Conservation (phyloP, 2,329 filamentous ascomycete genomes). For the Amauroascus verrucosus region DNA sequence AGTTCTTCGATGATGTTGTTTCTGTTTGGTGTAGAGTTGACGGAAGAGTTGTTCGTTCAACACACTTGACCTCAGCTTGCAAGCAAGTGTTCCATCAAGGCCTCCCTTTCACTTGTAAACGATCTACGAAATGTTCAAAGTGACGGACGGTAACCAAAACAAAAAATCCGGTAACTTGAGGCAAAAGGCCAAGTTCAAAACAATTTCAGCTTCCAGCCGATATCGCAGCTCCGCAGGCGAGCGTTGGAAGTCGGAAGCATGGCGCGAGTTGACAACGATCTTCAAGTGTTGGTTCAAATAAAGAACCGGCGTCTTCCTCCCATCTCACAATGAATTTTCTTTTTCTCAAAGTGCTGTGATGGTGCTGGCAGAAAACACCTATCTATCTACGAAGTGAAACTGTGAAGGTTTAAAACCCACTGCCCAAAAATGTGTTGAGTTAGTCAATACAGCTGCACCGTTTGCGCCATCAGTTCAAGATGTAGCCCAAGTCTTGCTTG, state of each 20-base stretch:
- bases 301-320: background rate
- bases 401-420: constrained; percentile 1
- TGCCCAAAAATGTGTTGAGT: background rate
- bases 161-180: background rate
- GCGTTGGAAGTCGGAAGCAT: background rate
- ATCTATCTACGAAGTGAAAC: constrained; percentile 31
- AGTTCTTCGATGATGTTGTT: background rate
- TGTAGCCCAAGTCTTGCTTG: background rate
- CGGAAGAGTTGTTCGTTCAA: background rate
- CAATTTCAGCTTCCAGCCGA: background rate
- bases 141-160: background rate
- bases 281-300: background rate
- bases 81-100: background rate
- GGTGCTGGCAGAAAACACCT: constrained; percentile 15
- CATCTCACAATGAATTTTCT: background rate
- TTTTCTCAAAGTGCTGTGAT: constrained; percentile 1
- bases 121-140: constrained; percentile 4
- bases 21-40: background rate
- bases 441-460: background rate
- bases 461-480: background rate
- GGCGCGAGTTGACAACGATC: background rate
- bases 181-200: background rate
- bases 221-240: background rate
- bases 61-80: background rate
- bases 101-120: background rate